Evolutionary conservation across 1,284 basidiomycete species (phyloP).

Genomic region (Ganoderma resinaceum): DNA sequence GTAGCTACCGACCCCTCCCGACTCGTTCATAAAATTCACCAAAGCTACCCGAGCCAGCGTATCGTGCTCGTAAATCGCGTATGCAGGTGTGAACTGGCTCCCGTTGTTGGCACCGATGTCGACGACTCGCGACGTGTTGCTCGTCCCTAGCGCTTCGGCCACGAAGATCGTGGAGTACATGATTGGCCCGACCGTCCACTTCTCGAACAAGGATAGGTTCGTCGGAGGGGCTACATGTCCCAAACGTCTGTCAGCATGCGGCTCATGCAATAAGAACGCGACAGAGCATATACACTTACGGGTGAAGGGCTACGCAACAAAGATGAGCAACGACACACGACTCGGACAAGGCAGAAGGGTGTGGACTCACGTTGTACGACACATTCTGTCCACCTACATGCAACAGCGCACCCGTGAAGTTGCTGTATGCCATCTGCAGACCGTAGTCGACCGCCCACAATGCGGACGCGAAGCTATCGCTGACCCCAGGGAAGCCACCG

Average conservation of each 20-base stretch:
- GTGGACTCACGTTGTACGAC: constrained; percentile 64
- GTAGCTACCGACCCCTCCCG: constrained; percentile 55
- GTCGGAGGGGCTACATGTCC: constrained; percentile 65
- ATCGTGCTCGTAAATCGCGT: constrained; percentile 74
- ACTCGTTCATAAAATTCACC: constrained; percentile 71
- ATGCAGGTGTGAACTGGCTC: constrained; percentile 67
- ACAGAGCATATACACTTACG: constrained; percentile 39
- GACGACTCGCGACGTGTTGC: constrained; percentile 63
- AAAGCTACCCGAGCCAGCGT: constrained; percentile 62
- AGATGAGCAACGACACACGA: constrained; percentile 1
- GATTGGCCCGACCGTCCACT: constrained; percentile 71
- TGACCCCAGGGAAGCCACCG: constrained; percentile 80
- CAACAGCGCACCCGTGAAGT: constrained; percentile 64
- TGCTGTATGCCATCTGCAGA: constrained; percentile 55
- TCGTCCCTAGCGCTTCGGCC: constrained; percentile 73
- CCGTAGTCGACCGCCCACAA: constrained; percentile 52
- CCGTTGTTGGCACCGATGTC: constrained; percentile 60
- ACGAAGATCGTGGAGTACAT: constrained; percentile 75
- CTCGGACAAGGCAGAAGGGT: constrained; percentile 23
- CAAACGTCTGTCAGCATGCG: not conserved
- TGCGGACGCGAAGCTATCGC: constrained; percentile 62
- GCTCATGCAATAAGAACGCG: no score
- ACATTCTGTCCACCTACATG: constrained; percentile 75
- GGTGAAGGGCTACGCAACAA: constrained; percentile 49
- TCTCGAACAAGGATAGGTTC: constrained; percentile 59